These are phyloP conservation scores for Ajuga reptans DNA, from an alignment of 305 asterid species.

Conservation along the genomic window DNA sequence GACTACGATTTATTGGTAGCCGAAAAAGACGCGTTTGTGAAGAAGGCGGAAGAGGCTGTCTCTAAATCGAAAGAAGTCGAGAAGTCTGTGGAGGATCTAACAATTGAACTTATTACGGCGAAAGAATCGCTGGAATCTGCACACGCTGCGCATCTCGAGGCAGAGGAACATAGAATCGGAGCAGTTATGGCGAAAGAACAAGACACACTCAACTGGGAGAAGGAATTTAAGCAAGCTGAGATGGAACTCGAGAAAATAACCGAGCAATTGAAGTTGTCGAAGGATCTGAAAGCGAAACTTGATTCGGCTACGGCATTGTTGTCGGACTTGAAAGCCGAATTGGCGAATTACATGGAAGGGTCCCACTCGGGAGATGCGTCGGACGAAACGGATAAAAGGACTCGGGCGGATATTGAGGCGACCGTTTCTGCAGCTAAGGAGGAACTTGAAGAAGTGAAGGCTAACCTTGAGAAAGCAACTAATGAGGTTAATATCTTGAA, in stretches of 20 bases:
- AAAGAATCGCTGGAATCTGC: slow-evolving; percentile 83
- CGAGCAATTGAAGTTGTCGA: slow-evolving; percentile 41
- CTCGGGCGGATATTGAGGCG: slow-evolving; percentile 52
- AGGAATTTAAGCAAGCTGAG: slow-evolving; percentile 64
- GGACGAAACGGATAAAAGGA: slow-evolving; percentile 38
- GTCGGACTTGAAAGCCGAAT: slow-evolving; percentile 57
- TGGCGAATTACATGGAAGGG: slow-evolving; percentile 79
- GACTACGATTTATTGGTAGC: slow-evolving; percentile 49
- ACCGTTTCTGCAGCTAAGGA: slow-evolving; percentile 53
- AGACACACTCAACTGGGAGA: slow-evolving; percentile 72
- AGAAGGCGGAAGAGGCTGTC: slow-evolving; percentile 61
- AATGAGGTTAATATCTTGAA: slow-evolving; percentile 54
- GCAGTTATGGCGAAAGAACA: slow-evolving; percentile 80
- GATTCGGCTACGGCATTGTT: slow-evolving; percentile 53
- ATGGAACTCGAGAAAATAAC: slow-evolving; percentile 55
- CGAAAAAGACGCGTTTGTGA: slow-evolving; percentile 58
- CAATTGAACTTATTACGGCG: slow-evolving; percentile 64
- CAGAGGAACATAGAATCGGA: slow-evolving; percentile 83
- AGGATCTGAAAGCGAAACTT: slow-evolving; percentile 55
- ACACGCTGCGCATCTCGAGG: slow-evolving; percentile 81
- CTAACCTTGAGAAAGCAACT: slow-evolving; percentile 46
- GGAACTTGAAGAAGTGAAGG: slow-evolving; percentile 78
- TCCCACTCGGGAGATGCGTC: slow-evolving; percentile 28
- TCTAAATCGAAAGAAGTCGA: slow-evolving; percentile 63
- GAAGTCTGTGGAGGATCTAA: slow-evolving; percentile 75